Percentiles rank a stretch among this genome's conserved stretches.
phyloP scores from a whole-genome alignment of 768 basidiomycete genomes.

The Lentinula guzmanii region DNA sequence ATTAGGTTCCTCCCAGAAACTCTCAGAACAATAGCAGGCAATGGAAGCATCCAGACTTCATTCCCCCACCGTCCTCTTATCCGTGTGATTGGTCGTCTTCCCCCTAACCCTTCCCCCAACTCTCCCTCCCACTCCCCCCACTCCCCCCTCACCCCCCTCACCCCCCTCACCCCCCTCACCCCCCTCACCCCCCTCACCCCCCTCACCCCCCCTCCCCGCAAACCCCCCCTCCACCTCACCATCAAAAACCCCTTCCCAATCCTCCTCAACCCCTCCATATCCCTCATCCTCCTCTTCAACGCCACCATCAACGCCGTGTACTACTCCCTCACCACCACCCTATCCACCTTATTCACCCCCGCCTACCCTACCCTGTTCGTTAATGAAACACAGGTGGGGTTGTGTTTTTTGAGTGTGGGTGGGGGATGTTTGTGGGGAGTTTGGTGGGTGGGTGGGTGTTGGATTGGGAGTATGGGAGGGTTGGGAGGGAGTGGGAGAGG shows the following conservation, averaged over 20 bases:
- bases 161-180: slow-evolving; percentile 10
- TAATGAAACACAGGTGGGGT: slow-evolving; percentile 40
- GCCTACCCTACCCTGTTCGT: slow-evolving; percentile 31
- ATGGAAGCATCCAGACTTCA: slow-evolving; percentile 41
- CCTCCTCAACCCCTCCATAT: slow-evolving; percentile 31
- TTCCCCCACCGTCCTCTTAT: slow-evolving; percentile 51
- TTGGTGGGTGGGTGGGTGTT: slow-evolving; percentile 38
- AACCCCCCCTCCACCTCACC: slow-evolving; percentile 24
- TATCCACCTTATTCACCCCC: slow-evolving; percentile 35
- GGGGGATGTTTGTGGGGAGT: slow-evolving; percentile 42
- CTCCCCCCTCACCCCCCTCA: no score
- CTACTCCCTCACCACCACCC: slow-evolving; percentile 35
- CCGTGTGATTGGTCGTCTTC: slow-evolving; percentile 31
- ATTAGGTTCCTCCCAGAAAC: slow-evolving; percentile 44
- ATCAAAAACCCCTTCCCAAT: slow-evolving; percentile 9
- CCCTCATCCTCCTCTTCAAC: slow-evolving; percentile 28
- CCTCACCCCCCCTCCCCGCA: slow-evolving; percentile 10
- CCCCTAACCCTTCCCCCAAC: no score
- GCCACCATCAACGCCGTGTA: slow-evolving; percentile 28
- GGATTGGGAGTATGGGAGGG: slow-evolving; percentile 40
- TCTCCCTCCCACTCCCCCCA: no score
- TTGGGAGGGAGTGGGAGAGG: slow-evolving; percentile 23
- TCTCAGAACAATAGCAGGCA: slow-evolving; percentile 45
- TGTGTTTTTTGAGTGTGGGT: slow-evolving; percentile 54
- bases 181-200: slow-evolving; percentile 11